Evolutionary conservation across 2,329 filamentous ascomycete species (phyloP).

Genomic region (Aspergillus pseudoglaucus): DNA sequence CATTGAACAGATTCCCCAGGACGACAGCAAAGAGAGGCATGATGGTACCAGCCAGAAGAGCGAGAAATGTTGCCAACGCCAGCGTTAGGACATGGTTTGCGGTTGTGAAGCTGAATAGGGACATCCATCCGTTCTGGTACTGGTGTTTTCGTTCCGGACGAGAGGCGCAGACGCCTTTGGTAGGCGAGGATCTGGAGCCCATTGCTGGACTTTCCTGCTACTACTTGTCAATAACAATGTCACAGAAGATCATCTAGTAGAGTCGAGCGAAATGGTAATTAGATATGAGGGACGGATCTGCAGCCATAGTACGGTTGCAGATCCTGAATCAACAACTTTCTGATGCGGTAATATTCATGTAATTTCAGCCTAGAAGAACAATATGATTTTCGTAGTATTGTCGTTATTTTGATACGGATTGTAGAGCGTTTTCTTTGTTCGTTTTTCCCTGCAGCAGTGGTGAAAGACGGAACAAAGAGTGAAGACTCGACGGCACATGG

Average conservation of each 20-base stretch:
- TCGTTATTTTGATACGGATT: no score
- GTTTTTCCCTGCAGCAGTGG: no score
- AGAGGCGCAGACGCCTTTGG: not conserved
- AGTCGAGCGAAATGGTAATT: not conserved
- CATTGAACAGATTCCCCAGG: constrained; percentile 67
- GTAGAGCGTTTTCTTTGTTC: no score
- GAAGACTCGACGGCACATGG: no score
- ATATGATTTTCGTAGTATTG: no score
- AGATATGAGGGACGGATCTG: not conserved
- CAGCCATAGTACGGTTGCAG: no score
- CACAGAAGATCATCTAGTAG: not conserved
- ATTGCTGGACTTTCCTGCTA: not conserved
- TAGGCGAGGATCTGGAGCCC: not conserved
- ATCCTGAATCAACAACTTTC: no score
- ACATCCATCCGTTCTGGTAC: constrained; percentile 38
- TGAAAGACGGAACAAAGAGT: no score
- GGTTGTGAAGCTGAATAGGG: constrained; percentile 69
- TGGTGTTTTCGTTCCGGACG: not conserved
- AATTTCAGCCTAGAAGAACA: no score
- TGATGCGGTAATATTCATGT: no score
- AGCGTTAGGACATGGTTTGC: constrained; percentile 53
- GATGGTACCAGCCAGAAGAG: constrained; percentile 55
- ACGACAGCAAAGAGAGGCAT: constrained; percentile 63
- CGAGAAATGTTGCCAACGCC: constrained; percentile 48
- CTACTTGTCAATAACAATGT: not conserved